Evolutionary conservation across 2,329 filamentous ascomycete species (phyloP).

Genomic region (Aspergillus fijiensis): DNA sequence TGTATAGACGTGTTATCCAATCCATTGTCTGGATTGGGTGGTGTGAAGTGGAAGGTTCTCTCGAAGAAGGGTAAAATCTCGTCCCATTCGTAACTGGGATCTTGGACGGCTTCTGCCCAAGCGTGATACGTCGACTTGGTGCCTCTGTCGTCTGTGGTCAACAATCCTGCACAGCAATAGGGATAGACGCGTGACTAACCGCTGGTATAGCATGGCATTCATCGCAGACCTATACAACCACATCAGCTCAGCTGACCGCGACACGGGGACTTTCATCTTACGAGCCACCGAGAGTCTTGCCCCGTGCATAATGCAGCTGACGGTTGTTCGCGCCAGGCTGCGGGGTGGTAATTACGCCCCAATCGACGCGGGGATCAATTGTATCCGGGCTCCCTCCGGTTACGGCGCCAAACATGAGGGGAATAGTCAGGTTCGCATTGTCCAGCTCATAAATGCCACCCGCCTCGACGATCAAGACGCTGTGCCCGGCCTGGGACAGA

Average conservation of each 20-base stretch:
- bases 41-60: slow-evolving; percentile 8
- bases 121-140: slow-evolving; percentile 29
- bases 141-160: slow-evolving; percentile 10
- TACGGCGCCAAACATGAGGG: slow-evolving; percentile 17
- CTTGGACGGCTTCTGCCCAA: slow-evolving; percentile 38
- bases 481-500: slow-evolving; percentile 16
- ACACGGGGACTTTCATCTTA: background rate
- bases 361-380: slow-evolving; percentile 24
- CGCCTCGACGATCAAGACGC: slow-evolving; percentile 32
- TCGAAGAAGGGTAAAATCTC: slow-evolving; percentile 11
- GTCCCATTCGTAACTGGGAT: slow-evolving; percentile 16
- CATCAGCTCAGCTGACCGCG: background rate
- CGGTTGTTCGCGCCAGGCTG: slow-evolving; percentile 15
- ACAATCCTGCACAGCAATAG: background rate
- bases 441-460: slow-evolving; percentile 32
- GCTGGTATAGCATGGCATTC: slow-evolving; percentile 28
- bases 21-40: background rate
- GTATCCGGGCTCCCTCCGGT: slow-evolving; percentile 25
- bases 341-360: slow-evolving; percentile 22
- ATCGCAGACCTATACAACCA: slow-evolving; percentile 14
- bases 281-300: slow-evolving; percentile 16
- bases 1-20: background rate
- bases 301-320: slow-evolving; percentile 24
- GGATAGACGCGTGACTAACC: slow-evolving; percentile 24
- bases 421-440: slow-evolving; percentile 30